Percentiles rank a stretch among this genome's conserved stretches.
Evolutionary conservation across 192 early-diverging fungal genomes (phyloP).

Genomic region (Umbelopsis sp.): DNA sequence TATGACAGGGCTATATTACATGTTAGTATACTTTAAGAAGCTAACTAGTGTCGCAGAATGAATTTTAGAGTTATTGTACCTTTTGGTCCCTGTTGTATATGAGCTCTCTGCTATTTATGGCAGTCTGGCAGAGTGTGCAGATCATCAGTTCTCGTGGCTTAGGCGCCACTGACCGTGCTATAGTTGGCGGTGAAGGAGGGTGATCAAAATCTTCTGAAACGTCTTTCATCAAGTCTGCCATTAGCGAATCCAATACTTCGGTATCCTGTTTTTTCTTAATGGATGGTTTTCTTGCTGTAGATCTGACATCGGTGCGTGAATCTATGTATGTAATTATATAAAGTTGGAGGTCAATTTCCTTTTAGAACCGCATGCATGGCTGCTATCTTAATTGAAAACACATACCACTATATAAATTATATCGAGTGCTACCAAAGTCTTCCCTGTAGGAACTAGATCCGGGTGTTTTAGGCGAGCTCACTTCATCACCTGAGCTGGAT

Average conservation of each 20-base stretch:
- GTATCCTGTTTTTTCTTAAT: conserved; percentile 2
- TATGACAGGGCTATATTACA: conserved; percentile 42
- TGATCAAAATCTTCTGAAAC: conserved; percentile 22
- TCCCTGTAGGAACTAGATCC: background rate
- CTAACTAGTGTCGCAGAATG: background rate
- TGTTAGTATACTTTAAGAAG: background rate
- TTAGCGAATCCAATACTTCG: conserved; percentile 35
- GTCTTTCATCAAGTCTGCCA: conserved; percentile 46
- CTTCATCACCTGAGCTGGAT: conserved; percentile 7
- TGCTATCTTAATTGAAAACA: background rate
- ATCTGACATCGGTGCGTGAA: background rate
- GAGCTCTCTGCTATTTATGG: conserved; percentile 5
- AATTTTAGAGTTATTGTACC: conserved; percentile 1
- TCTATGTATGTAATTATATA: background rate
- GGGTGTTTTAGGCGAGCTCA: conserved; percentile 5
- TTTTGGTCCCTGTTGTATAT: conserved; percentile 30
- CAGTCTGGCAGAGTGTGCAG: conserved; percentile 16
- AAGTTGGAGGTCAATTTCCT: conserved; percentile 1
- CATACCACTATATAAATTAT: conserved; percentile 1
- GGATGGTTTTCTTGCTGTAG: background rate
- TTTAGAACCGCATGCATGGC: background rate
- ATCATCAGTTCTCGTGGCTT: conserved; percentile 9
- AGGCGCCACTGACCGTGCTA: background rate
- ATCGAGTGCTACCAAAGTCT: background rate
- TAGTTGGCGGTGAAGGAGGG: background rate